Evolutionary conservation across 2,329 filamentous ascomycete genomes (phyloP).

Genomic region (Talaromyces sp.): DNA sequence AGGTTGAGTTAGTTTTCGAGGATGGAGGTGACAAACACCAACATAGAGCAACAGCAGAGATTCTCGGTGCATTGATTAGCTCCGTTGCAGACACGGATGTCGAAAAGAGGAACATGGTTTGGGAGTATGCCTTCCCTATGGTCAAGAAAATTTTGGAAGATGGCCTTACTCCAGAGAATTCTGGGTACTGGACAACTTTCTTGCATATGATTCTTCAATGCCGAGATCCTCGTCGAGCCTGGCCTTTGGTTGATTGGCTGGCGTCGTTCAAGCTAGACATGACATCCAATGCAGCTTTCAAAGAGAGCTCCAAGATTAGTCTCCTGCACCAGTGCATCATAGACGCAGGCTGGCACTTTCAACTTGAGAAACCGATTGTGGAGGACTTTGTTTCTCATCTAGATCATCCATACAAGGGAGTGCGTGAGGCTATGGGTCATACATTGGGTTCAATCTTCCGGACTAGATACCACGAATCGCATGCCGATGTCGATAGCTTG

Average conservation of each 20-base stretch:
- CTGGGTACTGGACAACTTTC: conserved; percentile 91
- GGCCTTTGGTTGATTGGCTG: conserved; percentile 80
- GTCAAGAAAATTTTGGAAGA: conserved; percentile 85
- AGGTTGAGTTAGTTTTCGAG: conserved; percentile 74
- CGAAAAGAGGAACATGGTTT: conserved; percentile 72
- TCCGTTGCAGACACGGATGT: conserved; percentile 76
- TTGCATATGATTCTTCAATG: conserved; percentile 84
- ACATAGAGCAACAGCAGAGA: conserved; percentile 91
- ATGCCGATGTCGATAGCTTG: conserved; percentile 72
- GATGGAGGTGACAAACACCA: conserved; percentile 98
- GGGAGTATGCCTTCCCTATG: conserved; percentile 88
- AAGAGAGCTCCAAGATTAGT: conserved; percentile 95
- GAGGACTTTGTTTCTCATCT: conserved; percentile 87
- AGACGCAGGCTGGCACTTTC: conserved; percentile 95
- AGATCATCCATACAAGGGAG: conserved; percentile 96
- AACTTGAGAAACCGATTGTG: conserved; percentile 80
- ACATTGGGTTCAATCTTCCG: conserved; percentile 86
- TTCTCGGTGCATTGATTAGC: conserved; percentile 78
- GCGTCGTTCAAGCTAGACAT: conserved; percentile 88
- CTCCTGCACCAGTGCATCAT: conserved; percentile 83
- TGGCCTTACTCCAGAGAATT: conserved; percentile 89
- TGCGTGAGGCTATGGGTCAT: conserved; percentile 89
- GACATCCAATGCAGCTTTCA: conserved; percentile 94
- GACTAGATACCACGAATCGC: conserved; percentile 91
- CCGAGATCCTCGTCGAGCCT: conserved; percentile 83